phyloP scores from a whole-genome alignment of 2,329 filamentous ascomycete species.

The Talaromyces sp. region DNA sequence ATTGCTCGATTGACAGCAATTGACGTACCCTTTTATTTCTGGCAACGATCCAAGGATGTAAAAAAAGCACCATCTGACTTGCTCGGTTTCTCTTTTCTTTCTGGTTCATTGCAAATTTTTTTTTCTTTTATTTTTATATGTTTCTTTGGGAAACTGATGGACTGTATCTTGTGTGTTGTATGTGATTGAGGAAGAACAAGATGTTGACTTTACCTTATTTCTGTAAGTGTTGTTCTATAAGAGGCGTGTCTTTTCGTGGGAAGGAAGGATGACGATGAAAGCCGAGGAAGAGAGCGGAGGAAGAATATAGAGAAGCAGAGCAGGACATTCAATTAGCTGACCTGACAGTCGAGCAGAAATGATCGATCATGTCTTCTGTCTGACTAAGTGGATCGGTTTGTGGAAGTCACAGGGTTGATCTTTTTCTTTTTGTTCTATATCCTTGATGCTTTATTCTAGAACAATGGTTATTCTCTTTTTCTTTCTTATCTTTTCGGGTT shows the following conservation, averaged over 20 bases:
- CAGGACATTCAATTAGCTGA: too few relatives aligned
- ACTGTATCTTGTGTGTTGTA: slow-evolving; percentile 5
- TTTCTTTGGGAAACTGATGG: not conserved
- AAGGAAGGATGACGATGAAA: not conserved
- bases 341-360: not conserved
- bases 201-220: not conserved
- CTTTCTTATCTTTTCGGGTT: not conserved
- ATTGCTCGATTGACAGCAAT: not conserved
- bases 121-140: not conserved
- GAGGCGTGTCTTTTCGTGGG: not conserved
- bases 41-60: slow-evolving; percentile 4
- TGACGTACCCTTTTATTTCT: not conserved
- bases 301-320: not conserved
- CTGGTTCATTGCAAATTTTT: slow-evolving; percentile 2
- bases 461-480: slow-evolving; percentile 2
- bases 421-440: slow-evolving; percentile 15
- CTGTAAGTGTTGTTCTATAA: not conserved
- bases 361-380: not conserved
- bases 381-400: not conserved
- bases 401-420: not conserved
- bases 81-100: not conserved
- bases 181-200: not conserved
- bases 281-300: not conserved
- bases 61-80: not conserved
- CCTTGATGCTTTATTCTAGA: slow-evolving; percentile 16